Evolutionary conservation across 768 basidiomycete genomes (phyloP).

Genomic region (Cystofilobasidium ferigula): DNA sequence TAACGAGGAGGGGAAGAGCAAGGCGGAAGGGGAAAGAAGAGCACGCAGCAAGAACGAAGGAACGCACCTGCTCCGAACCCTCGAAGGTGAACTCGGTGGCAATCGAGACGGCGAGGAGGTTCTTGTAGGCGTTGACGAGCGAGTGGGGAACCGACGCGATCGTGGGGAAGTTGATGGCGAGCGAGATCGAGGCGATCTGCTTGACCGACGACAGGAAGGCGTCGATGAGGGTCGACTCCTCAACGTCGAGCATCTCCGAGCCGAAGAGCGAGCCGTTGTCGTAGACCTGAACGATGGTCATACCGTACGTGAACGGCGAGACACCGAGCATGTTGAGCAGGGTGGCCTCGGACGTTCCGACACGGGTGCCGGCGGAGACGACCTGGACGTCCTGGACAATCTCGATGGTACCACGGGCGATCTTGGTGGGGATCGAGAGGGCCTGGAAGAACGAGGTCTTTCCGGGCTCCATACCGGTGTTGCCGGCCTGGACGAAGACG

Average conservation of each 20-base stretch:
- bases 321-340: slow-evolving; percentile 98
- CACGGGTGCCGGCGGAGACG: slow-evolving; percentile 80
- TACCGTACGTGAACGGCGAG: slow-evolving; percentile 90
- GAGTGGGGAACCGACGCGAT: slow-evolving; percentile 87
- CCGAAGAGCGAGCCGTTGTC: slow-evolving; percentile 87
- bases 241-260: slow-evolving; percentile 80
- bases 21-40: slow-evolving; percentile 20
- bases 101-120: slow-evolving; percentile 76
- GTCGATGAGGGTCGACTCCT: slow-evolving; percentile 79
- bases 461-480: slow-evolving; percentile 99
- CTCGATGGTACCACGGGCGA: slow-evolving; percentile 99
- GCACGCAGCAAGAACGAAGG: slow-evolving; percentile 25
- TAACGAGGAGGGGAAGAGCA: slow-evolving; percentile 7
- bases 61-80: slow-evolving; percentile 73
- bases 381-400: slow-evolving; percentile 95
- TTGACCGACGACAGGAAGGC: slow-evolving; percentile 88
- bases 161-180: slow-evolving; percentile 93
- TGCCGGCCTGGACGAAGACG: slow-evolving; percentile 82
- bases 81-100: slow-evolving; percentile 91
- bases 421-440: slow-evolving; percentile 98
- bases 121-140: slow-evolving; percentile 99
- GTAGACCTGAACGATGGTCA: slow-evolving; percentile 95
- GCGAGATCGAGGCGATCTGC: slow-evolving; percentile 87
- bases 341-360: slow-evolving; percentile 93
- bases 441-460: slow-evolving; percentile 99